Conservation (phyloP, 805 yeast species). For the Cyberlindnera mrakii region DNA sequence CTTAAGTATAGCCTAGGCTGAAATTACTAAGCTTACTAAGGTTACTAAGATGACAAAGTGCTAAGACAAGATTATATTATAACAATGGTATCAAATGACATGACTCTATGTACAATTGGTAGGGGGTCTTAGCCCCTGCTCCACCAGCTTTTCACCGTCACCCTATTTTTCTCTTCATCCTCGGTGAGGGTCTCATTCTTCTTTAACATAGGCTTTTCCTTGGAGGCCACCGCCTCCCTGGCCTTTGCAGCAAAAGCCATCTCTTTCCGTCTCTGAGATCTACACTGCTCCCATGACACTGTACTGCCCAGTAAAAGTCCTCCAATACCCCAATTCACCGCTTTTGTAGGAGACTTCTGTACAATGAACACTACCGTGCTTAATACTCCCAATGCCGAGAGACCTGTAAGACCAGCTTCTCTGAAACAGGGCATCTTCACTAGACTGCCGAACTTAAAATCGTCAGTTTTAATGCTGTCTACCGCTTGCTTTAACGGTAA, state of each 20-base stretch:
- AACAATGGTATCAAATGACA: too few relatives aligned
- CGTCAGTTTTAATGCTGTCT: constrained; percentile 37
- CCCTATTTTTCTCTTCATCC: constrained; percentile 21
- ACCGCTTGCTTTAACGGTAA: constrained; percentile 35
- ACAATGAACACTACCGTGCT: constrained; percentile 62
- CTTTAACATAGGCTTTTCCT: constrained; percentile 31
- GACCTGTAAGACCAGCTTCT: constrained; percentile 73
- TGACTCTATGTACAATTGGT: background rate
- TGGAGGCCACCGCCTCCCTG: constrained; percentile 38
- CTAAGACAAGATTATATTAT: too few relatives aligned
- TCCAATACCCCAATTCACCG: constrained; percentile 78
- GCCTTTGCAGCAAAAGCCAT: constrained; percentile 66
- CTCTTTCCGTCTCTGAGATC: constrained; percentile 61
- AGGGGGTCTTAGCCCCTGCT: background rate
- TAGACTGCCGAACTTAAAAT: constrained; percentile 46
- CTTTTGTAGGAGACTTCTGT: constrained; percentile 53
- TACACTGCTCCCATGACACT: constrained; percentile 91
- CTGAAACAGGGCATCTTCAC: constrained; percentile 70
- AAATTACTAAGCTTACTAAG: constrained; percentile 6
- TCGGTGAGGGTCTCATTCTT: constrained; percentile 19
- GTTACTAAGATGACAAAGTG: too few relatives aligned
- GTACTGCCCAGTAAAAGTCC: constrained; percentile 76
- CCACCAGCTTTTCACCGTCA: constrained; percentile 25
- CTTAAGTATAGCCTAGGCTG: too few relatives aligned
- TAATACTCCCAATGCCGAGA: constrained; percentile 64